Evolutionary conservation across 441 rosid species (phyloP), one percentile per base, ranked within the genome.

Genomic region (Erysimum pusillum): DNA sequence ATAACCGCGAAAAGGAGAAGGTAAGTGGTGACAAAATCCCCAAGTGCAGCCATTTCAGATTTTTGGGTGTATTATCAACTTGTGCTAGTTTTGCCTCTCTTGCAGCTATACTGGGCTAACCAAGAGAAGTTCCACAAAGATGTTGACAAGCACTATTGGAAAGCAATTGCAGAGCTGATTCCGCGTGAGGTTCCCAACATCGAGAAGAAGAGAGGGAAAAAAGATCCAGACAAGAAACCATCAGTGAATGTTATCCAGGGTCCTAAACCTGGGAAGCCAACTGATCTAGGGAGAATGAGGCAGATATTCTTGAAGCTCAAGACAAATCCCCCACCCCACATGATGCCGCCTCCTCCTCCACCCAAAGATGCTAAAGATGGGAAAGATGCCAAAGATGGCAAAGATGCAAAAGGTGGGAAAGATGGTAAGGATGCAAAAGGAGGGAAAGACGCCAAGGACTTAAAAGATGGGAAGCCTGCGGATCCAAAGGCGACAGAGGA

Each of bases 61-160:
- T 32, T 17, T 44, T 28, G 0, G 9, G 7, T 62, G 8, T n/a
- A 10, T 69, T 18, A 52, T 15, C 44, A 68, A 63, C 32, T 25
- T 20, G 17, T 32, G 10, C 75, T 9, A 48, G 10, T 28, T 46
- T 61, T 78, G 28, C 7, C 72, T 64, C 11, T 72, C 69, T 61
- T 73, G 71, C 85, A 94, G 99, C 75, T 95, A 15, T 76, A 87
- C 80, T 83, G 89, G 84, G 88, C 85, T 54, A 91, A 88, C 84
- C 95, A 90, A 83, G 99, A 92, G 84, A 91, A 88, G 83, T 95
- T 95, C 86, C 96, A 90, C 79, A 88, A 89, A 76, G 99, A 93
- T 80, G 97, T 90, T 5, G 89, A 91, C 79, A 53, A 81, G 74
- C 96, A 95, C 75, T 95, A 87, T 84, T 93, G 97, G 94, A 95